Conservation (phyloP, 2,329 filamentous ascomycete genomes). For the Mycosphaerella sp. region DNA sequence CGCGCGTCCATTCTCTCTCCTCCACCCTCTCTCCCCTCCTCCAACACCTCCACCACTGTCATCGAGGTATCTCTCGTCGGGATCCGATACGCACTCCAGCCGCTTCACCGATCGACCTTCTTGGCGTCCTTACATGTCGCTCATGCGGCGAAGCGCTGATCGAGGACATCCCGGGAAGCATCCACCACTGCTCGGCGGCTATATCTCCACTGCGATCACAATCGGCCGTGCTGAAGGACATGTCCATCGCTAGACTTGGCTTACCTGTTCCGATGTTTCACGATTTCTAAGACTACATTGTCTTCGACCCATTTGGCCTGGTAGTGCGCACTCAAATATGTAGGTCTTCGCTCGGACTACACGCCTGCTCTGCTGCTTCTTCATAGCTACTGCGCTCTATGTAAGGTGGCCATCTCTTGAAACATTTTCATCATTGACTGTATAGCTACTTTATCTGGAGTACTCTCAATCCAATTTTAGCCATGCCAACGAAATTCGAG, state of each 20-base stretch:
- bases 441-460: constrained; percentile 18
- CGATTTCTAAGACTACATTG: not conserved
- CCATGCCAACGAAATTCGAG: constrained; percentile 17
- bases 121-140: not conserved
- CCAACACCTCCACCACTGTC: not conserved
- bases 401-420: not conserved
- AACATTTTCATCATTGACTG: not conserved
- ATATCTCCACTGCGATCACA: not conserved
- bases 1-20: too few species aligned
- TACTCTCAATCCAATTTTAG: constrained; percentile 23
- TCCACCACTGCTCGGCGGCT: constrained; percentile 3
- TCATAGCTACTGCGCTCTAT: not conserved
- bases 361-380: not conserved
- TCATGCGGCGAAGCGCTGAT: not conserved
- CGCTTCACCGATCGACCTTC: not conserved
- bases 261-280: not conserved
- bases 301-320: not conserved
- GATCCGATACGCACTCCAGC: too few species aligned
- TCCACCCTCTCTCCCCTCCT: not conserved
- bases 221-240: not conserved
- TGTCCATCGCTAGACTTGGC: not conserved
- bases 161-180: not conserved
- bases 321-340: not conserved
- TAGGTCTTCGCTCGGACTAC: not conserved
- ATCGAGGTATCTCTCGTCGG: not conserved